Base-by-base conservation (phyloP, 176 grass and related monocot species). In the Lolium perenne region DNA sequence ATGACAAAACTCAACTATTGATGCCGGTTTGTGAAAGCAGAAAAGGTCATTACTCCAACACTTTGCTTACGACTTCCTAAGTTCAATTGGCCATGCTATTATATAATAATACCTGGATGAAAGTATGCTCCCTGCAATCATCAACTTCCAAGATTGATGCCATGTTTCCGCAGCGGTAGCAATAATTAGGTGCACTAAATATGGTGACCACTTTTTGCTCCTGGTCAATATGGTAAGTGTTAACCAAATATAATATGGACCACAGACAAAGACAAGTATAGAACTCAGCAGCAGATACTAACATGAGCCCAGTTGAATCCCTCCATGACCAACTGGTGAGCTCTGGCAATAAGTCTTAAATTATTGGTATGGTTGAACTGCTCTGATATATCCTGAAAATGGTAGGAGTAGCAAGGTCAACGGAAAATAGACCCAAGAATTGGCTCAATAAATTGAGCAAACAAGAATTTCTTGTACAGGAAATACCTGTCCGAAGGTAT, bases 111-210 rank as follows among this genome's bases (percentile, higher is more conserved):
- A 98, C 95, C 95, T 98, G 95, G 81, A 94, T 95, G 85, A 98
- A 98, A 56, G 93, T 95, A 87, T 98, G 95, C 72, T 92, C 93
- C 77, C 89, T 87, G 81, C 95, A 98, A 87, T 98, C 95, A 86
- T 98, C 95, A 80, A 98, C 95, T 91, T 98, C 95, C 62, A 98
- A 87, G 89, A 98, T 98, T 55, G 95, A 98, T 25, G 95, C 95
- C 95, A 95, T 98, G 81, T 98, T 98, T 49, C 95, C 95, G 23
- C 95, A 98, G 70, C 95, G 93, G 64, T 98, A 98, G 63, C 95
- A 98, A 93, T 98, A 98, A 88, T 98, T 98, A 74, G 95, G 95
- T 78, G 95, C 95, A 71, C 95, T 98, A 87, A 98, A 95, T 92
- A 98, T 98, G 73, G 95, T 98, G 50, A 98, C 95, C 38, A 95